These are phyloP conservation scores for Fragaria iinumae DNA, from an alignment of 306 rosid genomes.

Conservation along the genomic window DNA sequence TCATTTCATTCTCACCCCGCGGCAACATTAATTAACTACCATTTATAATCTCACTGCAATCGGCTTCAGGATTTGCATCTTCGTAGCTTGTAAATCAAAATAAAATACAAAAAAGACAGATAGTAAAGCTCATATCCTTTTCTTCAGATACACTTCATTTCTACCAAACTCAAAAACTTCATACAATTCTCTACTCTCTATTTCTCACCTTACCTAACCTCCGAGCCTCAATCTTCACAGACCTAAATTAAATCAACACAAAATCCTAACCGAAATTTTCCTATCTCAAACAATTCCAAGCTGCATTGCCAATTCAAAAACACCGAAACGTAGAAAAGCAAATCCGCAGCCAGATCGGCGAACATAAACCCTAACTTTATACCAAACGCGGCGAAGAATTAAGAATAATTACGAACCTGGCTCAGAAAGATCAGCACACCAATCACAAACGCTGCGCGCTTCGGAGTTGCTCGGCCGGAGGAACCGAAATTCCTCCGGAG, in stretches of 20 bases:
- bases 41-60: neutral
- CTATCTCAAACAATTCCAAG: conserved; percentile 22
- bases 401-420: conserved; percentile 23
- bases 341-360: conserved; percentile 24
- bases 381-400: neutral
- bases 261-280: conserved; percentile 22
- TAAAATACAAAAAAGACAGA: too few species aligned
- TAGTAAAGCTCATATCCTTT: neutral
- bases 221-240: conserved; percentile 2
- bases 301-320: conserved; percentile 32
- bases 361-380: conserved; percentile 19
- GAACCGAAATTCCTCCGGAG: conserved; percentile 18
- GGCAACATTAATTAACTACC: neutral
- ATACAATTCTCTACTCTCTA: neutral
- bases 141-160: conserved; percentile 16
- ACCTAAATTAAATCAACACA: neutral
- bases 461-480: conserved; percentile 17
- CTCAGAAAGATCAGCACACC: neutral
- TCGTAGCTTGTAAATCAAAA: neutral
- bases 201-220: neutral
- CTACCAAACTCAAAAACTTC: neutral
- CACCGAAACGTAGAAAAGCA: neutral
- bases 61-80: too few species aligned
- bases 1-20: neutral
- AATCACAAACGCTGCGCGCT: neutral